phyloP scores from a whole-genome alignment of 23 red algal species.

The Agarophyton chilense region DNA sequence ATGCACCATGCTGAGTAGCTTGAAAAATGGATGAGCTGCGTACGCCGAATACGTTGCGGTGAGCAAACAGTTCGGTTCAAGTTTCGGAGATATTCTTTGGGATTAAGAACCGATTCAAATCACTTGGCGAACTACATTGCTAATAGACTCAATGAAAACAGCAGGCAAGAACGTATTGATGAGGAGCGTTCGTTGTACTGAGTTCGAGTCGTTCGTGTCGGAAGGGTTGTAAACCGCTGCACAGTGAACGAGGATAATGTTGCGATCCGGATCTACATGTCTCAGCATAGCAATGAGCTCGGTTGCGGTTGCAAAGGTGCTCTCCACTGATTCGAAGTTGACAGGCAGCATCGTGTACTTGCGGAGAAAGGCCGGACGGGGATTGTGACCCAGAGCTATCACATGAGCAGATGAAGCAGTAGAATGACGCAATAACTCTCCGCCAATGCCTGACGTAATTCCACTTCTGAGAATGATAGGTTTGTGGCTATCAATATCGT shows the following conservation, averaged over 20 bases:
- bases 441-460: conserved; percentile 46
- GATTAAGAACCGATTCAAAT: conserved; percentile 49
- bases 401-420: conserved; percentile 2
- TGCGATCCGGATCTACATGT: background rate
- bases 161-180: conserved; percentile 37
- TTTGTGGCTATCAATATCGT: conserved; percentile 2
- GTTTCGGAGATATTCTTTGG: conserved; percentile 15
- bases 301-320: background rate
- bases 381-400: conserved; percentile 12
- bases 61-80: background rate
- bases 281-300: background rate
- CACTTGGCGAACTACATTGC: background rate
- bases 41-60: conserved; percentile 3
- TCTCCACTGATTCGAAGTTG: conserved; percentile 29
- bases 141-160: conserved; percentile 21
- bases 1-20: conserved; percentile 28
- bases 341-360: background rate
- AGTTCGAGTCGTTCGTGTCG: background rate
- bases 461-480: conserved; percentile 44
- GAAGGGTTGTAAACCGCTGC: conserved; percentile 51
- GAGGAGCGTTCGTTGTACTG: conserved; percentile 22
- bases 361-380: background rate
- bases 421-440: conserved; percentile 18
- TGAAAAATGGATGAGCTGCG: conserved; percentile 37
- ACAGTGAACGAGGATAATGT: conserved; percentile 32